Evolutionary conservation across 106 monocot genomes (phyloP), one percentile per base, ranked within the genome.

Genomic region (Dioscorea zingiberensis): DNA sequence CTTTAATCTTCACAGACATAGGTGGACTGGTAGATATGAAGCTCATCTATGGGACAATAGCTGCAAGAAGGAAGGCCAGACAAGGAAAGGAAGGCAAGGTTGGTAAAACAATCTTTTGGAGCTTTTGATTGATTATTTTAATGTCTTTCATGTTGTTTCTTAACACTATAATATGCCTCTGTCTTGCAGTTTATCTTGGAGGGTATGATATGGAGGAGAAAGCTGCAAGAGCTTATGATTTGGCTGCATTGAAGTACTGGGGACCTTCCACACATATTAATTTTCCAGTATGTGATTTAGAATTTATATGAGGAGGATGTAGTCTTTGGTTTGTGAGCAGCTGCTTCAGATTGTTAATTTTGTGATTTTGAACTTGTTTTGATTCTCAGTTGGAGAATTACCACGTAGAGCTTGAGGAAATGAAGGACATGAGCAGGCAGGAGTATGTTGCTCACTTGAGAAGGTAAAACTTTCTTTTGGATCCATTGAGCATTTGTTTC

Each of bases 41-140:
- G 95, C 95, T 8, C 95, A 97, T 75, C 88, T 97, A 8, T 97
- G 95, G 97, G 97, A 97, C 61, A 98, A 98, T 73, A 93, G 88
- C 69, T 98, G 97, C 86, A 98, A 98, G 86, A 98, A 93, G 66
- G 97, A 98, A 93, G 97, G 97, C 14, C 97, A 98, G 62, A 89
- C 92, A 18, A 98, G 97, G 77, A 98, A 98, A 73, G 97, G 97
- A 63, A 92, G 92, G 60, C 97, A 98, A 93, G 97, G 97, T 98
- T 74, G 21, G 87, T 48, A 56, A 10, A 68, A 49, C 2, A 49
- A 49, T 16, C 18, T 49, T 4, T 4, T 7, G 49, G 3, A 14
- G 10, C 2, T 49, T 38, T 8, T 38, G 38, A 10, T 38, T 38
- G 4, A 30, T 30, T 30, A 30, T 30, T 30, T 30, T 30, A n/a